Conservation (phyloP, 192 early-diverging fungal genomes). For the Entomortierella beljakovae region DNA sequence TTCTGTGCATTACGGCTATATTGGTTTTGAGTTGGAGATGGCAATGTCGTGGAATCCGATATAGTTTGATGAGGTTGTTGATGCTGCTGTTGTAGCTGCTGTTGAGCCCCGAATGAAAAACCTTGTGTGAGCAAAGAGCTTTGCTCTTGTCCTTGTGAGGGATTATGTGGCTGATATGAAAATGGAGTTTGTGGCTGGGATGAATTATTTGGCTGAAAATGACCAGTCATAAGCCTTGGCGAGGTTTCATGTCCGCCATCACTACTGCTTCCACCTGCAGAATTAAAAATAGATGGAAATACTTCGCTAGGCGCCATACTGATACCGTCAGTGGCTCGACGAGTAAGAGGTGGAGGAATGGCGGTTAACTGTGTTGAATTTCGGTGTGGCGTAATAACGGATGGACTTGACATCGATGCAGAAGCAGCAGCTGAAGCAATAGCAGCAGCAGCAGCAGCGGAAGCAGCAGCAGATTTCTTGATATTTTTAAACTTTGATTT, state of each 20-base stretch:
- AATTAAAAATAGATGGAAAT: background rate
- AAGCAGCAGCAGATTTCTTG: background rate
- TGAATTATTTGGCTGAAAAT: background rate
- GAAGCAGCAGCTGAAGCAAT: background rate
- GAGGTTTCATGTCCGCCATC: background rate
- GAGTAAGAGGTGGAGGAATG: constrained; percentile 24
- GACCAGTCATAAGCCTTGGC: background rate
- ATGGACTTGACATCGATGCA: background rate
- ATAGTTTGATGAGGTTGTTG: no score
- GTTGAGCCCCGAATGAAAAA: background rate
- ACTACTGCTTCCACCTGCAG: background rate
- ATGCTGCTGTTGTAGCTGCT: background rate
- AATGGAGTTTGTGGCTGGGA: background rate
- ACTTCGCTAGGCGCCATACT: background rate
- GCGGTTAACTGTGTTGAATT: constrained; percentile 7
- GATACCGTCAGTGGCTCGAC: constrained; percentile 18
- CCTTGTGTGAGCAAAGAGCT: background rate
- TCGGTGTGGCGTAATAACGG: background rate
- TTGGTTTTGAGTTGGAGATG: background rate
- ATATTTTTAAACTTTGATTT: background rate
- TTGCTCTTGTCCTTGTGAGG: background rate
- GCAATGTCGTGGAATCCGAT: background rate
- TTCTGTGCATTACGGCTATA: background rate
- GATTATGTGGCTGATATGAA: background rate
- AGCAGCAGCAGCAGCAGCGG: constrained; percentile 3